phyloP scores from a whole-genome alignment of 495 filamentous ascomycete species.

The Penicillium cataractarum region DNA sequence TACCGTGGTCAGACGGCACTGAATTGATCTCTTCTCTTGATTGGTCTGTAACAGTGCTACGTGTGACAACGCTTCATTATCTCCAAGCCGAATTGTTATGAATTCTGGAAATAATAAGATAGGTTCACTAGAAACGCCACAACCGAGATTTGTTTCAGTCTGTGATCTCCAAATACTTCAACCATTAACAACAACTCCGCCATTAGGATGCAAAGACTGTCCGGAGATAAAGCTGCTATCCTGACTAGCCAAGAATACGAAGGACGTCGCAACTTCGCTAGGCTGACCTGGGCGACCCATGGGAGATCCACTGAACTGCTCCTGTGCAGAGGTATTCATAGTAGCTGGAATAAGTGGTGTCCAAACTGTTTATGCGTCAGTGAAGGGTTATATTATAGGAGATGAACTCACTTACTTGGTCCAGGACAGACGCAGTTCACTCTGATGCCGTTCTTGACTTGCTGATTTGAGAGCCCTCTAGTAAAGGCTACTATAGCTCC shows the following conservation, averaged over 20 bases:
- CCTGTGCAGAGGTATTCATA: conserved; percentile 68
- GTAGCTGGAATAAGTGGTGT: conserved; percentile 78
- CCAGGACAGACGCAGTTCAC: conserved; percentile 82
- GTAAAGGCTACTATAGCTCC: conserved; percentile 84
- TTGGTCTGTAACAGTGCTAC: no score
- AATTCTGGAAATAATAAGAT: no score
- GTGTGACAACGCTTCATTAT: no score
- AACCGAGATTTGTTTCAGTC: no score
- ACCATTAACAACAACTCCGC: conserved; percentile 64
- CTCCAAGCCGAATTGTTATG: no score
- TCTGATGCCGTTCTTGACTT: conserved; percentile 70
- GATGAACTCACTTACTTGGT: conserved; percentile 2
- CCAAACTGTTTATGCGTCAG: conserved; percentile 57
- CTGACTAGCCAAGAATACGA: conserved; percentile 79
- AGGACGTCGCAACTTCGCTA: conserved; percentile 78
- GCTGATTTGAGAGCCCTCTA: conserved; percentile 75
- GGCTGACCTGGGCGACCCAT: conserved; percentile 81
- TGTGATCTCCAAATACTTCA: conserved; percentile 20
- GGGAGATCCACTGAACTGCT: conserved; percentile 68
- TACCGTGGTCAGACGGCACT: no score
- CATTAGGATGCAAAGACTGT: conserved; percentile 69
- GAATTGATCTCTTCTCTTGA: no score
- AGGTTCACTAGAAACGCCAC: no score
- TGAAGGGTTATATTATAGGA: neutral
- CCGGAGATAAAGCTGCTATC: conserved; percentile 73